Evolutionary conservation across 306 rosid species (phyloP).

Genomic region (Macrotyloma uniflorum): DNA sequence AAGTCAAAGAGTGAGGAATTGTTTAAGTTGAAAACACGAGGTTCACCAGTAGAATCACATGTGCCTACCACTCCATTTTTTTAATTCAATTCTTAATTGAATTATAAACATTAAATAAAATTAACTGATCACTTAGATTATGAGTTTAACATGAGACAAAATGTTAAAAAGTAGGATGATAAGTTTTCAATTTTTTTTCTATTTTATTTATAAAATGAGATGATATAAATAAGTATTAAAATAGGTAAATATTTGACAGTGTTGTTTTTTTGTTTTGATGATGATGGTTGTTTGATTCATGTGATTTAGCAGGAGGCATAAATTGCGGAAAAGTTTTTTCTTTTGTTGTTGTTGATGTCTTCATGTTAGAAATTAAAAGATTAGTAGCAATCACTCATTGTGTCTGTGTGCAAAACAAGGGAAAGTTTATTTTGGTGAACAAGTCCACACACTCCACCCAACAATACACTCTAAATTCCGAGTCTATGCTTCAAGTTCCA

Average conservation of each 20-base stretch:
- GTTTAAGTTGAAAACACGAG: constrained; percentile 15
- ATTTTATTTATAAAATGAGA: too few species aligned
- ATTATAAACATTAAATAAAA: too few species aligned
- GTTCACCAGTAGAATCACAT: constrained; percentile 36
- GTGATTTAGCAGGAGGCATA: not conserved
- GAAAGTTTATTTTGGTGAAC: not conserved
- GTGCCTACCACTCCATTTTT: constrained; percentile 8
- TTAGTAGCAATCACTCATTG: not conserved
- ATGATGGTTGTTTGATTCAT: too few species aligned
- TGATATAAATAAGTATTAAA: too few species aligned
- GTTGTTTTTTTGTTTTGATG: not conserved
- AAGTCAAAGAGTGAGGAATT: constrained; percentile 36
- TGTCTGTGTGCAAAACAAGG: not conserved
- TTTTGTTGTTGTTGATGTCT: not conserved
- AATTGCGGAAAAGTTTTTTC: not conserved
- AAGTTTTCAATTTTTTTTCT: too few species aligned
- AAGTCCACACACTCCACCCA: constrained; percentile 4
- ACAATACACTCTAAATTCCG: not conserved
- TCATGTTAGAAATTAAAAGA: not conserved
- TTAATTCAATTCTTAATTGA: too few species aligned
- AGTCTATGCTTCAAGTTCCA: constrained; percentile 10
- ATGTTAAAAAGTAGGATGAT: too few species aligned
- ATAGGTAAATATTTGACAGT: too few species aligned
- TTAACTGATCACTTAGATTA: too few species aligned
- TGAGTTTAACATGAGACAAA: too few species aligned